These are phyloP conservation scores for Yarrowia divulgata DNA, from an alignment of 805 yeast genomes.

Conservation along the genomic window DNA sequence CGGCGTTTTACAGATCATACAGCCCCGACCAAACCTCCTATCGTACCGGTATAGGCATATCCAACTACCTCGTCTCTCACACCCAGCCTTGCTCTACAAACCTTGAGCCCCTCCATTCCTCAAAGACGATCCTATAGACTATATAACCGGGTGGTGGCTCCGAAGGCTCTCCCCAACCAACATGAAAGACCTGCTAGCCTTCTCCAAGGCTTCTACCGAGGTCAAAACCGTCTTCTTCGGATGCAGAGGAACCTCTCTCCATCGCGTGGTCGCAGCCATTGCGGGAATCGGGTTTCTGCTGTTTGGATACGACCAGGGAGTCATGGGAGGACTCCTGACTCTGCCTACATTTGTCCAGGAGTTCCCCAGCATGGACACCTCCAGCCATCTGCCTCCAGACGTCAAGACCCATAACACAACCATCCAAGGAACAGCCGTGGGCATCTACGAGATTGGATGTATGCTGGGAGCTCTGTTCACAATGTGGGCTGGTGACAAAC, in stretches of 20 bases:
- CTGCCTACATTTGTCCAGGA: conserved; percentile 51
- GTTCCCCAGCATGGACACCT: conserved; percentile 42
- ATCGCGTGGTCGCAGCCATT: conserved; percentile 43
- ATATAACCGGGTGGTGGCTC: not conserved
- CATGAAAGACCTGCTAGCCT: conserved; percentile 18
- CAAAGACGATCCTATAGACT: not conserved
- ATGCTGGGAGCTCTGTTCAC: conserved; percentile 39
- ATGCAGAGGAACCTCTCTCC: conserved; percentile 41
- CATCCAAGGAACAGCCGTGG: conserved; percentile 26
- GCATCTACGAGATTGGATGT: conserved; percentile 68
- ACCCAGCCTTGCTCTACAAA: not conserved
- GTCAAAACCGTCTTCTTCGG: conserved; percentile 41
- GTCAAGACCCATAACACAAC: conserved; percentile 27
- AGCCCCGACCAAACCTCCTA: too few relatives aligned
- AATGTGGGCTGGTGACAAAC: conserved; percentile 58
- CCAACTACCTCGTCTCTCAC: too few relatives aligned
- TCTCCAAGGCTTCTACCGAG: conserved; percentile 15
- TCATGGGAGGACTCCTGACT: conserved; percentile 76
- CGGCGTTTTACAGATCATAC: too few relatives aligned
- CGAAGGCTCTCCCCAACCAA: not conserved
- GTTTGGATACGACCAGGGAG: conserved; percentile 81
- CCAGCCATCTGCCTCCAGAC: conserved; percentile 11
- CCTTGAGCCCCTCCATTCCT: conserved; percentile 31
- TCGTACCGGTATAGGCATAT: too few relatives aligned
- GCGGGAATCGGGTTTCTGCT: conserved; percentile 52